These are phyloP conservation scores for Immersiella caudata DNA, from an alignment of 495 filamentous ascomycete species.

Conservation along the genomic window DNA sequence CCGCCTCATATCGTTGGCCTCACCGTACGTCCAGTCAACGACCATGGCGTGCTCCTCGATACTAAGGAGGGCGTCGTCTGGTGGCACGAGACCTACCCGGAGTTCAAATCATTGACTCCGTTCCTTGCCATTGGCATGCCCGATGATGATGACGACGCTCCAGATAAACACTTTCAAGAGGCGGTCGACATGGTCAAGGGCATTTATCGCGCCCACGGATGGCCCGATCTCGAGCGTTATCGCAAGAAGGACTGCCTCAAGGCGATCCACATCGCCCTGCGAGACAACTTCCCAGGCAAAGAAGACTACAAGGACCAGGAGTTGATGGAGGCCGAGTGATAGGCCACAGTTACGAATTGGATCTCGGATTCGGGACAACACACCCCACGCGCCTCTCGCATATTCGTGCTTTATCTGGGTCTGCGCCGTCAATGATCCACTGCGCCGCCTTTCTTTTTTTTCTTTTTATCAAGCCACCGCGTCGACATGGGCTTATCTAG, in stretches of 20 bases:
- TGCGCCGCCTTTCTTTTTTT: too few relatives aligned
- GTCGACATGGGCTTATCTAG: too few relatives aligned
- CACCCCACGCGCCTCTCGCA: too few relatives aligned
- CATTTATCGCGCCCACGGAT: constrained; percentile 29
- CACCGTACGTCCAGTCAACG: constrained; percentile 9
- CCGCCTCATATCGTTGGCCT: constrained; percentile 28
- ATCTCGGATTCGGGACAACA: too few relatives aligned
- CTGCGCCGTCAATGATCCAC: too few relatives aligned
- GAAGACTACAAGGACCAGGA: constrained; percentile 5
- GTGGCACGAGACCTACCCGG: constrained; percentile 23
- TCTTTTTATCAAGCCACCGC: too few relatives aligned
- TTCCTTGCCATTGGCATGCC: background rate
- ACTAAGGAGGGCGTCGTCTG: constrained; percentile 29
- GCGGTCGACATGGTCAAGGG: constrained; percentile 24
- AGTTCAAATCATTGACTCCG: constrained; percentile 7
- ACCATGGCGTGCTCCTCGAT: constrained; percentile 29
- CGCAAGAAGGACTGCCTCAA: constrained; percentile 28
- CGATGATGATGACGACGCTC: constrained; percentile 4
- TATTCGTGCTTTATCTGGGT: too few relatives aligned
- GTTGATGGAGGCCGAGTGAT: background rate
- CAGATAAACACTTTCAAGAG: constrained; percentile 3
- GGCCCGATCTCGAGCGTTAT: constrained; percentile 29
- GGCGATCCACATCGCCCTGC: constrained; percentile 12
- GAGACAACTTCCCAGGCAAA: constrained; percentile 16
- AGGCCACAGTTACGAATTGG: too few relatives aligned